Evolutionary conservation across 2,329 filamentous ascomycete species (phyloP), one percentile per base, ranked within the genome.

Genomic region (Leptographium wingfieldii): DNA sequence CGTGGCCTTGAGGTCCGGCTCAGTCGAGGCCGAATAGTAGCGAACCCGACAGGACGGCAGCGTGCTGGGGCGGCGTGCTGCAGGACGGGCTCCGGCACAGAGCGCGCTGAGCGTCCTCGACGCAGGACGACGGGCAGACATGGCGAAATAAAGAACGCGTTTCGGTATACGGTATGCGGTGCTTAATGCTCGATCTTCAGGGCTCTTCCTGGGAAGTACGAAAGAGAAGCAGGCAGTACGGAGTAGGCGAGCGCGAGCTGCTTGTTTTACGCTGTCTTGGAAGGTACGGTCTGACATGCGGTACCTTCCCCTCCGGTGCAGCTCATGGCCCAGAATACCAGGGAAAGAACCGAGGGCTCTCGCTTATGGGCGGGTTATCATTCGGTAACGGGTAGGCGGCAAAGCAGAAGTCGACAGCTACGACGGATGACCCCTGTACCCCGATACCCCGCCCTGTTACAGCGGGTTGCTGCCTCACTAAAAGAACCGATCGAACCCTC

Each of bases 1-100:
- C 16, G 90, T 90, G 58, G 88, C 79, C 76, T 97, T 99, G 69
- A 99, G 84, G 70, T 92, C 88, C 61, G 88, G 89, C 73, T 97
- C 92, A 61, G 88, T 80, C 57, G 84, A 80, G 52, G 88, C 84
- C 65, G 87, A 84, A 76, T 91, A 92, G 72, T 73, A 77, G 69
- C 87, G 80, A 59, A 63, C 61, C 12, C 49, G 33, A 22, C 48
- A 31, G 58, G 58, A 56, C 31, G 35, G 31, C 52, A 22, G 31
- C 16, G n/a, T 14, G 29, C 31, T 35, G 52, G 22, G 33, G 54
- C 35, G 54, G 35, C 25, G n/a, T 31, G 31, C 52, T 10, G 49
- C 25, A 12, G 49, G 49, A 9, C 22, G 22, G 49, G 25, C 16
- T 2, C 43, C 43, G 19, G 43, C 43, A 19, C 19, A 46, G 19